These are phyloP conservation scores for Tolypocladium nubicola DNA, from an alignment of 2,329 filamentous ascomycete genomes.

Conservation along the genomic window DNA sequence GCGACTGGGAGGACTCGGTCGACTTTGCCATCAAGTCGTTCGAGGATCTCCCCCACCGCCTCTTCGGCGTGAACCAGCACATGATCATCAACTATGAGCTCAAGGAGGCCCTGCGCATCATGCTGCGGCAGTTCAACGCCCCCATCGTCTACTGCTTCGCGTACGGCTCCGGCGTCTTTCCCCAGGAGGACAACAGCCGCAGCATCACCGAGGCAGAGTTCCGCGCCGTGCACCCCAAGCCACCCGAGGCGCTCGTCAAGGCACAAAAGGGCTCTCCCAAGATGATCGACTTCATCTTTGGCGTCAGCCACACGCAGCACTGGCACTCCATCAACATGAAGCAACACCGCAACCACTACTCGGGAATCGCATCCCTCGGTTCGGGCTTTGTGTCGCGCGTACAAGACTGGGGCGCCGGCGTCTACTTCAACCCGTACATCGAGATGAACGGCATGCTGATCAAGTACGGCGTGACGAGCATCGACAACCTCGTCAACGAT, in stretches of 20 bases:
- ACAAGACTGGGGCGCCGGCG: constrained; percentile 87
- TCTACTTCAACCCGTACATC: constrained; percentile 96
- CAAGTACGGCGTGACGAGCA: constrained; percentile 95
- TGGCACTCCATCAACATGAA: constrained; percentile 91
- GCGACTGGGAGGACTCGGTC: constrained; percentile 32
- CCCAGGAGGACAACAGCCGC: constrained; percentile 51
- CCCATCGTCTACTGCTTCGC: constrained; percentile 95
- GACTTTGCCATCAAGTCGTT: constrained; percentile 32
- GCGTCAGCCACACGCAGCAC: constrained; percentile 87
- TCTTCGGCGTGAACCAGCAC: constrained; percentile 90
- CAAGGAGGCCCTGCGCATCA: constrained; percentile 77
- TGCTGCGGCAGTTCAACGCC: constrained; percentile 83
- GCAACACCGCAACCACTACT: constrained; percentile 89
- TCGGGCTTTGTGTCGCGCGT: constrained; percentile 77
- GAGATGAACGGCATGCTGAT: constrained; percentile 91
- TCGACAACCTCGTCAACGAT: constrained; percentile 80
- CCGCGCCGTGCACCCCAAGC: constrained; percentile 65
- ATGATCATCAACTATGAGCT: constrained; percentile 94
- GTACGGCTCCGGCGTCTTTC: constrained; percentile 93
- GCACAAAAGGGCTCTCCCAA: constrained; percentile 83
- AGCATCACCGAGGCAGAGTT: constrained; percentile 45
- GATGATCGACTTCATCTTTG: constrained; percentile 98
- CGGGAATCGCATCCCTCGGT: constrained; percentile 68
- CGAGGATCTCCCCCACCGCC: constrained; percentile 32
- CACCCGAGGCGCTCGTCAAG: constrained; percentile 69